Conservation (phyloP, 2,329 filamentous ascomycete genomes). For the Endoconidiophora polonica region DNA sequence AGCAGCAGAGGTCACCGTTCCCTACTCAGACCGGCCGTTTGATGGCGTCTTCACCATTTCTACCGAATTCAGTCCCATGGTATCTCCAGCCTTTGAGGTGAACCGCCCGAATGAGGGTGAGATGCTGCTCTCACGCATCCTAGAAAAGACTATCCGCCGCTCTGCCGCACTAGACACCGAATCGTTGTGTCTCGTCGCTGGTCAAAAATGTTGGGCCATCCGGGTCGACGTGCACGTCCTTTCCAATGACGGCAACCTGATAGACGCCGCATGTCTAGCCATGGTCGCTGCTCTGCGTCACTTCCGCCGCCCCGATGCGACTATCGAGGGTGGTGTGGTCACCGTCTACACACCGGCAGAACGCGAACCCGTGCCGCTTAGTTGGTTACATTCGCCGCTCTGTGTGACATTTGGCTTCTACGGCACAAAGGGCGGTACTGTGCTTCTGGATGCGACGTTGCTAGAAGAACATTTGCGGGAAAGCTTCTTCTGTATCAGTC, state of each 20-base stretch:
- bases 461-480: conserved; percentile 63
- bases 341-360: conserved; percentile 74
- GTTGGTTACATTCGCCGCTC: conserved; percentile 81
- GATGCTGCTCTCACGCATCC: conserved; percentile 66
- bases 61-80: conserved; percentile 83
- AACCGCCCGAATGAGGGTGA: conserved; percentile 72
- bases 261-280: conserved; percentile 73
- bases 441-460: conserved; percentile 54
- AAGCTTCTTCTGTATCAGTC: conserved; percentile 61
- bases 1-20: conserved; percentile 74
- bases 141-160: conserved; percentile 87
- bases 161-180: conserved; percentile 89
- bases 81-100: conserved; percentile 75
- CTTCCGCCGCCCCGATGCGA: conserved; percentile 79
- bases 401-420: conserved; percentile 85
- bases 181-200: conserved; percentile 83
- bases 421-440: conserved; percentile 42
- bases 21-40: conserved; percentile 76
- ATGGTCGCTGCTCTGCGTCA: conserved; percentile 79
- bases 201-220: conserved; percentile 79
- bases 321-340: conserved; percentile 67
- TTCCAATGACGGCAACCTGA: conserved; percentile 76
- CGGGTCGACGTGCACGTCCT: conserved; percentile 85
- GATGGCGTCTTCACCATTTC: conserved; percentile 90
- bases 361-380: conserved; percentile 75